Evolutionary conservation across 2,329 filamentous ascomycete species (phyloP), one percentile per base, ranked within the genome.

Genomic region (Didymosphaeria variabile): DNA sequence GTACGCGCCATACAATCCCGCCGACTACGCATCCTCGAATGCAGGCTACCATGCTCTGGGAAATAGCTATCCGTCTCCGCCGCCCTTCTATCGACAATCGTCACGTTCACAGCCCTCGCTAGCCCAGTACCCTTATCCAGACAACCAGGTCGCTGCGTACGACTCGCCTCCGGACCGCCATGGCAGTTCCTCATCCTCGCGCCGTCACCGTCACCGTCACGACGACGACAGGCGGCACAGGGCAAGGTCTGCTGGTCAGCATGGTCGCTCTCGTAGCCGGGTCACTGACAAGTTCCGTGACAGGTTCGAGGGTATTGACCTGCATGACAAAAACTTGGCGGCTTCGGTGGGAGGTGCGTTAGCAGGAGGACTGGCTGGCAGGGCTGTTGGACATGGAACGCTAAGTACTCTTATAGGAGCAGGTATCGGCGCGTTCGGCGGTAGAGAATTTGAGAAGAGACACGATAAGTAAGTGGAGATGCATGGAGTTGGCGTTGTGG

Each of bases 341-440:
- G 75, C 76, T 65, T 72, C 72, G 58, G 68, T 75, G 67, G 75
- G 70, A 71, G 76, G 76, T 76, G 76, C 75, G 72, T 76, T 79
- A 67, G 76, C 72, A 46, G 76, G 76, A 60, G 76, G 75, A 52
- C 58, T 79, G 56, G 72, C 73, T 29, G 75, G 74, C 38, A 73
- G 68, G 47, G 62, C 67, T 58, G 55, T 76, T 53, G 74, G 74
- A 47, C 71, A 74, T 54, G 72, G 73, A 60, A 74, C 67, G 66
- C 73, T 79, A 64, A 77, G 75, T 46, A 74, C 75, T 57, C 60
- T 78, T 54, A 72, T 73, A 77, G 76, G 76, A 62, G 75, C 72
- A 32, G 76, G 75, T 23, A 73, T 76, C 26, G 75, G 75, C 57
- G 75, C 71, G 19, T 55, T 77, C 23, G 75, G 75, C 42, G 73